phyloP scores from a whole-genome alignment of 139 green algal species.

The Haematococcus sp. region DNA sequence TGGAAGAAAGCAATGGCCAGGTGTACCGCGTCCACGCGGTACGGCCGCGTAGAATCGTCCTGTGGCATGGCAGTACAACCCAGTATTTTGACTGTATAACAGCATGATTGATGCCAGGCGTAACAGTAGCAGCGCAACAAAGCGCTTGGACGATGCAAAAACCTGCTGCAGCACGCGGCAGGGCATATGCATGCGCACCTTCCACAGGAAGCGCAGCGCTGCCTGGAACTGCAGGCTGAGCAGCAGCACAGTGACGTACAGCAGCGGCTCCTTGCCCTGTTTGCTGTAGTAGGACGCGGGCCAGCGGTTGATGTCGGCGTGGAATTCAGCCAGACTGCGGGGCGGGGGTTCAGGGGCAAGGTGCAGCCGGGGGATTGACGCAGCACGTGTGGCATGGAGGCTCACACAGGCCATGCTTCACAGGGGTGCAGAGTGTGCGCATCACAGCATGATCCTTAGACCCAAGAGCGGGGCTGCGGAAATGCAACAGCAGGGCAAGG shows the following conservation, averaged over 20 bases:
- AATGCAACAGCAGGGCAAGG: no score
- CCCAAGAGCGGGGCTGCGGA: no score
- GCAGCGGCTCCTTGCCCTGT: constrained; percentile 40
- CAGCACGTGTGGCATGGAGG: no score
- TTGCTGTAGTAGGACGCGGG: constrained; percentile 74
- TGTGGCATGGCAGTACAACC: no score
- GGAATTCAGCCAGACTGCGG: constrained; percentile 60
- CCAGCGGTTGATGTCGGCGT: constrained; percentile 81
- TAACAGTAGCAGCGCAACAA: neutral
- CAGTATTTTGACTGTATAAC: no score
- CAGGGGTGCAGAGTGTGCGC: no score
- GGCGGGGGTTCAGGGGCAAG: neutral
- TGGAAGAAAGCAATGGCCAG: constrained; percentile 66
- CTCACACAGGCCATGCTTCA: no score
- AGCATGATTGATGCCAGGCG: no score
- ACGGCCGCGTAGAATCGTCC: constrained; percentile 48
- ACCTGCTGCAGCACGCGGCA: no score
- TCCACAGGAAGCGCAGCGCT: constrained; percentile 39
- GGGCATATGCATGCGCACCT: neutral
- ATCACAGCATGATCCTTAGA: no score
- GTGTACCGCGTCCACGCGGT: constrained; percentile 71
- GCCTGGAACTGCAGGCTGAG: constrained; percentile 73
- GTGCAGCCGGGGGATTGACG: neutral
- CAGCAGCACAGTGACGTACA: constrained; percentile 82
- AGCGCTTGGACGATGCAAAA: neutral